phyloP scores from a whole-genome alignment of 2,329 filamentous ascomycete species.

The Tympanopsis confertula region DNA sequence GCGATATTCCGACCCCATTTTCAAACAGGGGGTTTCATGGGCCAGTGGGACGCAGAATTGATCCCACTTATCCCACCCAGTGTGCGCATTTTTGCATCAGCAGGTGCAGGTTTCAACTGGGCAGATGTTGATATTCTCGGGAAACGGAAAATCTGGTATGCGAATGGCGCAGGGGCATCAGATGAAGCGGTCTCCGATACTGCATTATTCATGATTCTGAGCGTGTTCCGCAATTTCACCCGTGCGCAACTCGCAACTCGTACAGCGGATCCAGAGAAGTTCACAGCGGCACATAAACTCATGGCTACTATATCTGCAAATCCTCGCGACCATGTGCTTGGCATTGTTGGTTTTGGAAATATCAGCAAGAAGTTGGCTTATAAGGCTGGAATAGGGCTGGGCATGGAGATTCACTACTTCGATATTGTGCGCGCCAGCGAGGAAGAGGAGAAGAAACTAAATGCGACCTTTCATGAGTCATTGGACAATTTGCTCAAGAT shows the following conservation, averaged over 20 bases:
- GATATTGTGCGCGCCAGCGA: slow-evolving; percentile 23
- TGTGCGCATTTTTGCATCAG: slow-evolving; percentile 39
- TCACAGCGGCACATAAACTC: slow-evolving; percentile 35
- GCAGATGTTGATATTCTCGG: slow-evolving; percentile 37
- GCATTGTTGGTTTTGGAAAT: slow-evolving; percentile 40
- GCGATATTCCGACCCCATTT: slow-evolving; percentile 40
- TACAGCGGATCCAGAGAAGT: slow-evolving; percentile 20
- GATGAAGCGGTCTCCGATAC: slow-evolving; percentile 43
- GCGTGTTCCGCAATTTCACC: slow-evolving; percentile 35
- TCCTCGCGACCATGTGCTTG: slow-evolving; percentile 32
- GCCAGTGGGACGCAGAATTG: slow-evolving; percentile 40
- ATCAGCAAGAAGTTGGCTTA: slow-evolving; percentile 30
- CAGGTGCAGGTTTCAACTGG: slow-evolving; percentile 50
- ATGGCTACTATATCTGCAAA: slow-evolving; percentile 36
- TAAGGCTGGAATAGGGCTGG: slow-evolving; percentile 34
- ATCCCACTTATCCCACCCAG: slow-evolving; percentile 33
- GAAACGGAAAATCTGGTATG: slow-evolving; percentile 34
- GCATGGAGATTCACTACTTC: slow-evolving; percentile 37
- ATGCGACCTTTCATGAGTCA: slow-evolving; percentile 23
- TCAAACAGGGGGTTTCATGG: slow-evolving; percentile 49
- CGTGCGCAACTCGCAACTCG: slow-evolving; percentile 34
- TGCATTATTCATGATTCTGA: slow-evolving; percentile 39
- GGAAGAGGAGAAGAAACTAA: slow-evolving; percentile 21
- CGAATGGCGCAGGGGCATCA: slow-evolving; percentile 41
- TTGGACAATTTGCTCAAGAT: slow-evolving; percentile 26